Evolutionary conservation across 306 rosid species (phyloP).

Genomic region (Castanospermum australe): DNA sequence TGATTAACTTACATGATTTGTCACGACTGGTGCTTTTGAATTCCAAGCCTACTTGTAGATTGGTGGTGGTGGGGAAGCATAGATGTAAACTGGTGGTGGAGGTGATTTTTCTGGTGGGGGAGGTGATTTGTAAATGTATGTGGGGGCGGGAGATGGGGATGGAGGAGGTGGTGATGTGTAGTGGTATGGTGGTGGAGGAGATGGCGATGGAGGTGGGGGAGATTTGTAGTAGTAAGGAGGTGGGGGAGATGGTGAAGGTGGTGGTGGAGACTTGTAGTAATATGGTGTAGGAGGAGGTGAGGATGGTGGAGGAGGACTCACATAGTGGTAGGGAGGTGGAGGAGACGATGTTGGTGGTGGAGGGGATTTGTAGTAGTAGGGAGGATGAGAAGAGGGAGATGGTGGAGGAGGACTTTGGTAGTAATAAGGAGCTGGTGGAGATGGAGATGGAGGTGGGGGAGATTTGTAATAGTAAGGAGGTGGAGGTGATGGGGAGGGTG

Average conservation of each 20-base stretch:
- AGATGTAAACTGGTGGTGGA: constrained; percentile 58
- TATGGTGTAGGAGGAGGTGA: constrained; percentile 7
- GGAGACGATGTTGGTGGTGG: neutral
- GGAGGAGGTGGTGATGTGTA: constrained; percentile 41
- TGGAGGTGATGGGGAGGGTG: neutral
- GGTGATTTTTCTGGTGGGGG: constrained; percentile 46
- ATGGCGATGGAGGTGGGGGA: constrained; percentile 51
- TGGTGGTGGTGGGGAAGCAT: constrained; percentile 69
- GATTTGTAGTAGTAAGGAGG: constrained; percentile 9
- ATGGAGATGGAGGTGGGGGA: constrained; percentile 5
- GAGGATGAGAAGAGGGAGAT: neutral
- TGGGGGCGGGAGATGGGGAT: constrained; percentile 37
- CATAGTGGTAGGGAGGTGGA: neutral
- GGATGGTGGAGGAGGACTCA: constrained; percentile 4
- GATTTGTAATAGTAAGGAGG: constrained; percentile 41
- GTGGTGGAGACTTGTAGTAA: constrained; percentile 26
- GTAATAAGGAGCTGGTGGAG: neutral
- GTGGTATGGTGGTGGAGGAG: constrained; percentile 40
- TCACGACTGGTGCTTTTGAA: neutral
- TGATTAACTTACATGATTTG: constrained; percentile 60
- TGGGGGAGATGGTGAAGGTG: constrained; percentile 22
- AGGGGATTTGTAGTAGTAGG: constrained; percentile 37
- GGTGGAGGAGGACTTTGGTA: constrained; percentile 35
- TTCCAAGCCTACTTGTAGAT: constrained; percentile 39
- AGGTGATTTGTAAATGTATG: constrained; percentile 49